These are phyloP conservation scores for Mycosphaerella sp. DNA, from an alignment of 2,329 filamentous ascomycete genomes.

Conservation along the genomic window DNA sequence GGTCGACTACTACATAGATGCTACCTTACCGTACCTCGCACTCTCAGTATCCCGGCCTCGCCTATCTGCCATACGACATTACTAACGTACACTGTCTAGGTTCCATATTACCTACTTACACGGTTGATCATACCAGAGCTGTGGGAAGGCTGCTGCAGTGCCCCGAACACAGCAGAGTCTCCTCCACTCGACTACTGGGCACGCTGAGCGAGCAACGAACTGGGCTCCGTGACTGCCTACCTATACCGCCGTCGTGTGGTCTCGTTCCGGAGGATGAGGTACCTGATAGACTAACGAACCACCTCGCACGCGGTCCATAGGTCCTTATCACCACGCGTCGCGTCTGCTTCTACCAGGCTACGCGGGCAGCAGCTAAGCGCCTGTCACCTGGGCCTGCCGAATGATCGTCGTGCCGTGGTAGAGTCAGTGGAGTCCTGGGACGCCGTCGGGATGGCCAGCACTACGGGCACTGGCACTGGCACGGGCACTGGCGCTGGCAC, in stretches of 20 bases:
- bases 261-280: conserved; percentile 5
- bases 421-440: background rate
- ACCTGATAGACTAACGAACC: background rate
- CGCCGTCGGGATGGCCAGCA: conserved; percentile 11
- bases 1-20: background rate
- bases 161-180: background rate
- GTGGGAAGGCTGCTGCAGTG: too few relatives aligned
- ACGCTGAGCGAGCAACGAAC: background rate
- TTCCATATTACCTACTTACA: background rate
- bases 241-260: background rate
- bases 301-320: background rate
- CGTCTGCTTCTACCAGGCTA: background rate
- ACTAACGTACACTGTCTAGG: conserved; percentile 1
- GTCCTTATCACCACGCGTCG: background rate
- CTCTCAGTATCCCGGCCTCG: conserved; percentile 4
- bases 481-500: conserved; percentile 13
- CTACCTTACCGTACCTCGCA: background rate
- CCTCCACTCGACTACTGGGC: background rate
- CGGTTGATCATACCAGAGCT: background rate
- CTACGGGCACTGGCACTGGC: conserved; percentile 28
- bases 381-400: background rate
- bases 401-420: background rate
- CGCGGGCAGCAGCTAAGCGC: background rate
- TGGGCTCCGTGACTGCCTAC: background rate
- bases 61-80: conserved; percentile 1